Base-by-base conservation (phyloP, 169 alveolate species). In the Sarcocystis neurona region DNA sequence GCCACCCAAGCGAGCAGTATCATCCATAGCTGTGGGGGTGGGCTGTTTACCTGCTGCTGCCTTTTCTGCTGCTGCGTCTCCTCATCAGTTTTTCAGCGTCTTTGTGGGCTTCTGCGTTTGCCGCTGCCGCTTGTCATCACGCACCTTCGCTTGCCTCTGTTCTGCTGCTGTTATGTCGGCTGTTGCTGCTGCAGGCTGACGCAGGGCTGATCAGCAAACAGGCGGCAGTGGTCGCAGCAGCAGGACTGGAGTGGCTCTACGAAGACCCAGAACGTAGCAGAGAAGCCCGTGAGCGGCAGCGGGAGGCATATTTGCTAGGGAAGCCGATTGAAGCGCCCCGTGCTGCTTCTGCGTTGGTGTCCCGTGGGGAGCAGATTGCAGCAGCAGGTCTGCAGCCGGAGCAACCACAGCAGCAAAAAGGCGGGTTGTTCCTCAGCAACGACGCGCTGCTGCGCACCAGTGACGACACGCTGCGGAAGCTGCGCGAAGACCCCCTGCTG, bases 191-290 rank as follows among this genome's bases (percentile, higher is more conserved):
- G 34, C 84, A 85, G 90, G 90, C 90, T 0, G 78, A 85, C 15
- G 90, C 90, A 2, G 90, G 90, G 12, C 43, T 85, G 77, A 79
- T 85, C 1, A 58, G 85, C 27, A 47, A 48, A 63, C 56, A 79
- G 8, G 85, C 78, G 37, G 90, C 90, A 1, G 85, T 68, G 48
- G 90, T 85, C 32, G 90, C 90, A 23, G 90, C 90, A 10, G 90
- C 90, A 27, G 90, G 90, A 27, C 68, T 85, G 32, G 90, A 85
- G 90, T 85, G 90, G 90, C 90, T 85, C 18, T 85, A 85, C 39
- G 90, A 85, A 27, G 78, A 85, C 63, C 90, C 90, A 1, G 74
- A 85, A 46, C 63, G 60, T 32, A 60, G 72, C 56, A 48, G 41
- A 23, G 90, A 85, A 63, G 90, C 78, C 32, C 78, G 74, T 18